Conservation (phyloP, 352 stramenopile genomes). For the Globisporangium canariense region DNA sequence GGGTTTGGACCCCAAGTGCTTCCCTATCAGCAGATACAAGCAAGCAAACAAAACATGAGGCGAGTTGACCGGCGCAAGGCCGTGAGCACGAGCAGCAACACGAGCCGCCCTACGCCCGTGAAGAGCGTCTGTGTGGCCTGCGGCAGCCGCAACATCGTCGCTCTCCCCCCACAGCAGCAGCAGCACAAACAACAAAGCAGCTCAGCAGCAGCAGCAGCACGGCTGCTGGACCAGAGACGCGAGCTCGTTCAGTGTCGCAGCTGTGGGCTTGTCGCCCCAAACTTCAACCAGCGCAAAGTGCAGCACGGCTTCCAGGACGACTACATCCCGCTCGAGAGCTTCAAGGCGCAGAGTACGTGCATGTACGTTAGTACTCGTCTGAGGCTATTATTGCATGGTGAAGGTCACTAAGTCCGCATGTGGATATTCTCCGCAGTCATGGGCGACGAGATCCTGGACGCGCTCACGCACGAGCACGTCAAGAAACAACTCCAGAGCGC, state of each 20-base stretch:
- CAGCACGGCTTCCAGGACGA: constrained; percentile 22
- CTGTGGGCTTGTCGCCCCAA: constrained; percentile 44
- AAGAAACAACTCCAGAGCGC: constrained; percentile 40
- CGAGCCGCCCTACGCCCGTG: constrained; percentile 14
- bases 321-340: constrained; percentile 27
- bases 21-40: background rate
- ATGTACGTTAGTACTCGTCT: too few species aligned
- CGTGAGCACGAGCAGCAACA: constrained; percentile 3
- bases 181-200: background rate
- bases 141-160: constrained; percentile 36
- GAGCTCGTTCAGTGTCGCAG: constrained; percentile 39
- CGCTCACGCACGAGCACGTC: constrained; percentile 34
- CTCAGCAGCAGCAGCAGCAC: background rate
- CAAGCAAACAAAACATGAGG: background rate
- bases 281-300: constrained; percentile 36
- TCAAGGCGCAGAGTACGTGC: constrained; percentile 21
- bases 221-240: background rate
- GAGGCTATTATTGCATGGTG: background rate
- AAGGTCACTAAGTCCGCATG: background rate
- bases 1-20: constrained; percentile 12
- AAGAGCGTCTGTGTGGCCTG: constrained; percentile 56
- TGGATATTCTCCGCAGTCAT: constrained; percentile 28
- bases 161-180: background rate
- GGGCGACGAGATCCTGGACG: constrained; percentile 44
- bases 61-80: constrained; percentile 5